Conservation (phyloP, 805 yeast species). For the Zygoascus tannicola region DNA sequence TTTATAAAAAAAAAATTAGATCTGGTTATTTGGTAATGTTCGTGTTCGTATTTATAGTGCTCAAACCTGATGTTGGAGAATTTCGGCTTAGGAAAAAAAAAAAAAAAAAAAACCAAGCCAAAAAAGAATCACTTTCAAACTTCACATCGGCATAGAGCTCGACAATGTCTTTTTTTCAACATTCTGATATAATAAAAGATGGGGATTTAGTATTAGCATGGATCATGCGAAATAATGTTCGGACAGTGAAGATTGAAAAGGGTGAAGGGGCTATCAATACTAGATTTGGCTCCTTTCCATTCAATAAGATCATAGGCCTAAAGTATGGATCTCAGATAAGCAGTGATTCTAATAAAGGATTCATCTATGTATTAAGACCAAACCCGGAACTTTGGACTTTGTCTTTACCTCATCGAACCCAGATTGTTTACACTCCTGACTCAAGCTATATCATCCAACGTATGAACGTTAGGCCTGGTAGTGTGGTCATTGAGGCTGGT, state of each 20-base stretch:
- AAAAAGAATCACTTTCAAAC: neutral
- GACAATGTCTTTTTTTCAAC: slow-evolving; percentile 38
- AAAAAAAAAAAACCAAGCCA: no score
- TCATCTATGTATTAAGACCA: slow-evolving; percentile 80
- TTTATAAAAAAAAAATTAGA: no score
- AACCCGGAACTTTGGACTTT: slow-evolving; percentile 94
- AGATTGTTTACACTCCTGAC: slow-evolving; percentile 94
- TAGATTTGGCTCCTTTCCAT: slow-evolving; percentile 85
- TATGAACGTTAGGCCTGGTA: slow-evolving; percentile 60
- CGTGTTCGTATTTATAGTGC: no score
- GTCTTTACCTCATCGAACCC: slow-evolving; percentile 95
- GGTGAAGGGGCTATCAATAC: slow-evolving; percentile 62
- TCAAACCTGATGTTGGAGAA: no score
- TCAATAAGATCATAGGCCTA: slow-evolving; percentile 68
- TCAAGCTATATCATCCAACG: slow-evolving; percentile 84
- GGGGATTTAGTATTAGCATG: slow-evolving; percentile 84
- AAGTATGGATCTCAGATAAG: slow-evolving; percentile 80
- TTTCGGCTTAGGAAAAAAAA: no score
- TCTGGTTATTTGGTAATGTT: no score
- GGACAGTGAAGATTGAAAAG: slow-evolving; percentile 54
- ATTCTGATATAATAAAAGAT: slow-evolving; percentile 62
- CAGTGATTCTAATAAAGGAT: slow-evolving; percentile 57
- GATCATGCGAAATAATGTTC: slow-evolving; percentile 69
- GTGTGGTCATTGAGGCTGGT: slow-evolving; percentile 89
- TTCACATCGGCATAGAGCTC: no score